Evolutionary conservation across 2,329 filamentous ascomycete species (phyloP).

Genomic region (Juglanconis sp.): DNA sequence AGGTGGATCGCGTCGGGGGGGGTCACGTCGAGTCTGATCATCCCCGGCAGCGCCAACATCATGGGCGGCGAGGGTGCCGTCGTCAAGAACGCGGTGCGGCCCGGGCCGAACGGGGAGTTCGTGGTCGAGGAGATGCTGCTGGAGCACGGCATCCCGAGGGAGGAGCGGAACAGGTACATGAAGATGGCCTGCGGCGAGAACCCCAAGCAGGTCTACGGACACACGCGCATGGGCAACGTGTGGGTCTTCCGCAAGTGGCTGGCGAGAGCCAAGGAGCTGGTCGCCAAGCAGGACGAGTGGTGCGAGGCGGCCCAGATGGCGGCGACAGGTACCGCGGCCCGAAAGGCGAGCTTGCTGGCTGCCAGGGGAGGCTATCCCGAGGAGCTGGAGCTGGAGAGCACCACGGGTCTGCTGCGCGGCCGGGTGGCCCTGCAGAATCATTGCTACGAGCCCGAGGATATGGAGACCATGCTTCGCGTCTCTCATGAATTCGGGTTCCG

Average conservation of each 20-base stretch:
- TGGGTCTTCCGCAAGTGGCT: conserved; percentile 38
- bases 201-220: conserved; percentile 34
- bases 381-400: conserved; percentile 38
- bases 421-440: conserved; percentile 41
- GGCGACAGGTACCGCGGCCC: conserved; percentile 22
- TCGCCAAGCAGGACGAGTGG: conserved; percentile 33
- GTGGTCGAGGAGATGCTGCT: conserved; percentile 40
- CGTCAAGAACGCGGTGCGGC: conserved; percentile 37
- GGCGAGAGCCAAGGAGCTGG: conserved; percentile 32
- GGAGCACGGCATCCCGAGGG: conserved; percentile 33
- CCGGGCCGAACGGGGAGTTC: conserved; percentile 33
- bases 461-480: conserved; percentile 41
- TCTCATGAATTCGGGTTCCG: conserved; percentile 40
- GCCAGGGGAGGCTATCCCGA: conserved; percentile 26
- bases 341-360: conserved; percentile 9
- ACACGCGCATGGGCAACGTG: conserved; percentile 38
- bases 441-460: conserved; percentile 42
- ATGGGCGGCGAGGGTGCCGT: conserved; percentile 42
- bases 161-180: conserved; percentile 35
- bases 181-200: conserved; percentile 48
- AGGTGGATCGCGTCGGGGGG: conserved; percentile 40
- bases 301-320: conserved; percentile 20
- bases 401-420: conserved; percentile 37
- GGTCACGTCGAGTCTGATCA: conserved; percentile 42
- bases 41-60: conserved; percentile 42